Evolutionary conservation across 495 filamentous ascomycete species (phyloP), one percentile per base, ranked within the genome.

Genomic region (Penicillium cataractarum): DNA sequence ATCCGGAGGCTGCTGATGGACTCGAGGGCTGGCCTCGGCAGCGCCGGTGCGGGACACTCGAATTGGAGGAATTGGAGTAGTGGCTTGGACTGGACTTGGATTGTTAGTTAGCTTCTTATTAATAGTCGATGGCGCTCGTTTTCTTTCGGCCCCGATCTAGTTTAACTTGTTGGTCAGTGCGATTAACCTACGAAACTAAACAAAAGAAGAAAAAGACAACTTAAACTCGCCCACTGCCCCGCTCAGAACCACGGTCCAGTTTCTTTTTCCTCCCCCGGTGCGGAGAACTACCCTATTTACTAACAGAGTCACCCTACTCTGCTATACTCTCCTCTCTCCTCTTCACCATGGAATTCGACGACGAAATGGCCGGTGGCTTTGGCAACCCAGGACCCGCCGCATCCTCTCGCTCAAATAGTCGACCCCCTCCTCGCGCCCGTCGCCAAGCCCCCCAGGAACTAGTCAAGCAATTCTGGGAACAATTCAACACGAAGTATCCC

Each of bases 401-500:
- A 6, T 78, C 78, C 5, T 76, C 75, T 5, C 76, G 74, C 35
- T 81, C 78, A 2, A 75, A 74, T 52, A 75, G 76, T 57, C 64
- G 74, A 24, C 65, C 67, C 24, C 75, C 73, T 9, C 62, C 64
- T 58, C 87, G 85, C 63, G 76, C 83, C 66, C 77, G 75, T 60
- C 83, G 74, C 33, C 82, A 88, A 46, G 65, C 87, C 19, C 90
- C 91, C 10, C 92, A 96, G 74, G 80, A 86, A 63, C 82, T 78
- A 13, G 80, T 96, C 39, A 87, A 90, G 65, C 84, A 89, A 55
- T 94, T 94, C 76, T 96, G 92, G 92, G 72, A 81, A 39, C 87
- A 85, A 56, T 95, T 95, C 72, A 89, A 81, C 37, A 86, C 84
- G 50, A 90, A 86, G 60, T 78, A 74, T 46, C 82, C 81, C 0